Evolutionary conservation across 2,329 filamentous ascomycete genomes (phyloP).

Genomic region (Neofusicoccum cordaticola): DNA sequence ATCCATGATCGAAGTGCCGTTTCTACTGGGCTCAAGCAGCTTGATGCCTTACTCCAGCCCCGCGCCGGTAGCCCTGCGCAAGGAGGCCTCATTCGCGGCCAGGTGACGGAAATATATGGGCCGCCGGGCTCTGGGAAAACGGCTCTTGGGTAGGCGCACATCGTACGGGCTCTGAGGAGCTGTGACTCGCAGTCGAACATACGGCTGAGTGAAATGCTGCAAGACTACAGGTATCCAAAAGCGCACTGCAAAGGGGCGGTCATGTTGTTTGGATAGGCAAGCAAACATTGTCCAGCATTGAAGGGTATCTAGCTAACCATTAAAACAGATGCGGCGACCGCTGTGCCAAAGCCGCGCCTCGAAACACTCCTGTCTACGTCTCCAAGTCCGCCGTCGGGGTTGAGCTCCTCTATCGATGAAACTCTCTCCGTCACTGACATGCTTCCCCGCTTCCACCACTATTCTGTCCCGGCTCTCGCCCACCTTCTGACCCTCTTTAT

Average conservation of each 20-base stretch:
- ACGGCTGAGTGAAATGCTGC: neutral
- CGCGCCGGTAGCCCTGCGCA: slow-evolving; percentile 25
- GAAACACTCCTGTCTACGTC: slow-evolving; percentile 41
- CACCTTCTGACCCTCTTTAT: slow-evolving; percentile 71
- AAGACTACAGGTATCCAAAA: slow-evolving; percentile 69
- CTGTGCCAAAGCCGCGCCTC: slow-evolving; percentile 49
- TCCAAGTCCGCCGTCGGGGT: neutral
- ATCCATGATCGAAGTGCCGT: slow-evolving; percentile 48
- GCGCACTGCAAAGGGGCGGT: slow-evolving; percentile 58
- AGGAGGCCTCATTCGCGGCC: slow-evolving; percentile 69
- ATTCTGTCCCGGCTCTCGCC: slow-evolving; percentile 57
- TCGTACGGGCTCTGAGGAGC: too few relatives aligned
- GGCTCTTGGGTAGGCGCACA: slow-evolving; percentile 64
- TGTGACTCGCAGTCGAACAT: neutral
- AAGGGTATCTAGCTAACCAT: neutral
- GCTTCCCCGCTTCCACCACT: slow-evolving; percentile 61
- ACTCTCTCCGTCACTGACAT: slow-evolving; percentile 26
- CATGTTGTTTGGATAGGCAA: slow-evolving; percentile 80
- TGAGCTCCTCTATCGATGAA: slow-evolving; percentile 8
- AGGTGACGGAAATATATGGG: slow-evolving; percentile 84
- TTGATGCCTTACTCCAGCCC: slow-evolving; percentile 44
- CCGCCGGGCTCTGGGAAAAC: slow-evolving; percentile 86
- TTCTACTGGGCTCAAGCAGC: slow-evolving; percentile 47
- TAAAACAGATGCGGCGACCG: slow-evolving; percentile 47
- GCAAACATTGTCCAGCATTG: slow-evolving; percentile 30